These are phyloP conservation scores for Penicillium sp. DNA, from an alignment of 2,329 filamentous ascomycete species.

Conservation along the genomic window DNA sequence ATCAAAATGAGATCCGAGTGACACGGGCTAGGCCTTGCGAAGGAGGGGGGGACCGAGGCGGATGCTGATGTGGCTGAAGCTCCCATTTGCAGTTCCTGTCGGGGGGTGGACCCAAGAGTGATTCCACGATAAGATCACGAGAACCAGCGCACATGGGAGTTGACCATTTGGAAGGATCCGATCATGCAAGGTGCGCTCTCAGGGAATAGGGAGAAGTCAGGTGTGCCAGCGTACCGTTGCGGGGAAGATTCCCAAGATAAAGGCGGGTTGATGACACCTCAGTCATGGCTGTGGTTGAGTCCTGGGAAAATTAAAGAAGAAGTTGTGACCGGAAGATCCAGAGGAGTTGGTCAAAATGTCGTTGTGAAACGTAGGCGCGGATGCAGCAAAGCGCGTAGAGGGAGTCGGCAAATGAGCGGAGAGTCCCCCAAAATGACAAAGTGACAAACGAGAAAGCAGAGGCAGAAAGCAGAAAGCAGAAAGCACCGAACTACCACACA, in stretches of 20 bases:
- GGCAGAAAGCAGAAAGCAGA: not conserved
- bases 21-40: not conserved
- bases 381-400: constrained; percentile 12
- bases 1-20: not conserved
- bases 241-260: constrained; percentile 96
- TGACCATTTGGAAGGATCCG: constrained; percentile 13
- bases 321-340: constrained; percentile 5
- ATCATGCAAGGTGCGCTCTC: constrained; percentile 2
- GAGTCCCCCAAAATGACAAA: not conserved
- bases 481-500: constrained; percentile 6
- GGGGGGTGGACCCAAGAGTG: too few species aligned
- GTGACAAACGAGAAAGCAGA: not conserved
- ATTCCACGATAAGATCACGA: not conserved
- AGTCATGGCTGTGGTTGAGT: constrained; percentile 57
- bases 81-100: not conserved
- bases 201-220: constrained; percentile 16
- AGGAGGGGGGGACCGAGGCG: not conserved
- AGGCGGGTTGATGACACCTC: constrained; percentile 94
- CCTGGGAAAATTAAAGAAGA: constrained; percentile 7
- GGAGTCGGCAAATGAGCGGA: not conserved
- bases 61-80: constrained; percentile 3
- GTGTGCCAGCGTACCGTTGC: constrained; percentile 72
- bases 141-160: not conserved
- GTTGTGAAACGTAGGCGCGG: constrained; percentile 6
- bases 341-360: constrained; percentile 5